These are phyloP conservation scores for Cryptococcus sp. DNA, from an alignment of 1,284 basidiomycete species.

Conservation along the genomic window DNA sequence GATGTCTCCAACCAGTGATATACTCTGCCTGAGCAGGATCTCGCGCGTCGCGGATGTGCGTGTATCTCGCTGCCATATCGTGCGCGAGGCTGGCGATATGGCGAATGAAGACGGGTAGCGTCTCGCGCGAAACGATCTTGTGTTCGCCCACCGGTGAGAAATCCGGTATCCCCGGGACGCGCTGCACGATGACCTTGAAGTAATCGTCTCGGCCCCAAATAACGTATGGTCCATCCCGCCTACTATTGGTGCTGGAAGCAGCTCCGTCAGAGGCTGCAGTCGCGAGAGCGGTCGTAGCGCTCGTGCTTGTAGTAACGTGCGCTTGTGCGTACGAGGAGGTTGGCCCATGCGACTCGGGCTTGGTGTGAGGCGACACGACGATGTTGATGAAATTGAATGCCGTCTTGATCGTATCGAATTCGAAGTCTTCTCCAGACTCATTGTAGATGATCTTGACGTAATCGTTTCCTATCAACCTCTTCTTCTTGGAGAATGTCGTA, in stretches of 20 bases:
- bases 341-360: slow-evolving; percentile 68
- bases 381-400: slow-evolving; percentile 98
- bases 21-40: slow-evolving; percentile 72
- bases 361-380: slow-evolving; percentile 90
- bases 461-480: slow-evolving; percentile 92
- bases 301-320: not conserved
- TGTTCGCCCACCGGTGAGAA: slow-evolving; percentile 87
- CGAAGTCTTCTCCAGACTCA: slow-evolving; percentile 83
- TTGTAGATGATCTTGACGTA: slow-evolving; percentile 96
- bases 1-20: slow-evolving; percentile 82
- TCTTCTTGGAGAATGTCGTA: slow-evolving; percentile 76
- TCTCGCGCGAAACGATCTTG: slow-evolving; percentile 85
- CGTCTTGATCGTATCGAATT: slow-evolving; percentile 86
- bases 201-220: slow-evolving; percentile 61
- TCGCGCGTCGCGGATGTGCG: slow-evolving; percentile 63
- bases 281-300: not conserved
- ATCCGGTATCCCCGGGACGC: slow-evolving; percentile 81
- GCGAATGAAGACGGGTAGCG: slow-evolving; percentile 77
- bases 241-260: not conserved
- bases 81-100: slow-evolving; percentile 82
- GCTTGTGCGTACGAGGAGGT: slow-evolving; percentile 10
- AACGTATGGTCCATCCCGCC: slow-evolving; percentile 26
- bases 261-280: too few species aligned
- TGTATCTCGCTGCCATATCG: slow-evolving; percentile 82
- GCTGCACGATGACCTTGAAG: slow-evolving; percentile 86